Percentiles rank a stretch among this genome's conserved stretches.
These are phyloP conservation scores for Cladosporium austrohemisphaericum DNA, from an alignment of 2,329 filamentous ascomycete genomes.

Conservation along the genomic window DNA sequence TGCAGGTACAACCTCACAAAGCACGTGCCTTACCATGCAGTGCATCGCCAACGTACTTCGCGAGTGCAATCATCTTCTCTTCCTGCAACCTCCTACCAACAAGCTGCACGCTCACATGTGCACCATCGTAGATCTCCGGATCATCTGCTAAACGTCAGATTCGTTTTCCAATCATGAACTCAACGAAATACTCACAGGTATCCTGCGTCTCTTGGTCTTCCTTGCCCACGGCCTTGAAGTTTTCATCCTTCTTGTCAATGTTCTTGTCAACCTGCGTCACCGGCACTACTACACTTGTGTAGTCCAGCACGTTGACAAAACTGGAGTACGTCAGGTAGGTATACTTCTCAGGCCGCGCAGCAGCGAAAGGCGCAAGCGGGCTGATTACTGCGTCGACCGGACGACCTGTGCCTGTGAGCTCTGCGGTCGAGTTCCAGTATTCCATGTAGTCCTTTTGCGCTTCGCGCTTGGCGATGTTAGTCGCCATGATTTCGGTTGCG, in stretches of 20 bases:
- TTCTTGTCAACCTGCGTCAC: constrained; percentile 52
- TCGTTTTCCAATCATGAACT: neutral
- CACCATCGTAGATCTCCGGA: constrained; percentile 36
- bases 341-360: constrained; percentile 47
- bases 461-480: constrained; percentile 53
- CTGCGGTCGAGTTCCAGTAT: constrained; percentile 58
- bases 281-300: constrained; percentile 52
- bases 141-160: constrained; percentile 29
- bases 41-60: constrained; percentile 30
- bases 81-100: constrained; percentile 35
- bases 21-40: constrained; percentile 16
- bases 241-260: constrained; percentile 43
- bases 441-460: constrained; percentile 59
- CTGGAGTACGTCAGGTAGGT: constrained; percentile 45
- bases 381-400: constrained; percentile 54
- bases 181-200: constrained; percentile 36
- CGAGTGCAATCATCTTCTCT: constrained; percentile 38
- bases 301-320: constrained; percentile 55
- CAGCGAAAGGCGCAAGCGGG: constrained; percentile 50
- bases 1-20: no score
- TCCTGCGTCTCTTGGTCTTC: constrained; percentile 39
- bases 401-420: constrained; percentile 44
- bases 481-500: constrained; percentile 42
- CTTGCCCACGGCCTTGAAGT: constrained; percentile 36
- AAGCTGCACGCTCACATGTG: constrained; percentile 36